These are phyloP conservation scores for Pochonia chlamydosporia DNA, from an alignment of 2,329 filamentous ascomycete genomes.

Conservation along the genomic window DNA sequence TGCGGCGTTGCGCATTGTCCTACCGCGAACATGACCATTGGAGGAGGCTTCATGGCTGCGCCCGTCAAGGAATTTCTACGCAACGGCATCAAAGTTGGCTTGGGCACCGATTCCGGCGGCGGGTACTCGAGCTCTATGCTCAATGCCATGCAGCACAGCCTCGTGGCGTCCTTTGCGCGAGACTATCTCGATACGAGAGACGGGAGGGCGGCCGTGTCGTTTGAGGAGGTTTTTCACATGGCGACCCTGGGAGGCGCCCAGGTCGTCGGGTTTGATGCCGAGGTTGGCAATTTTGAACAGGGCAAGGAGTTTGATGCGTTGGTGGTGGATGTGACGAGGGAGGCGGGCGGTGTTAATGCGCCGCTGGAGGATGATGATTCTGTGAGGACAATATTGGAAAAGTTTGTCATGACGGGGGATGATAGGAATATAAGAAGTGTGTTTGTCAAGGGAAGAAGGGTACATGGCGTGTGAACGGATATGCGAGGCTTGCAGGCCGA, in stretches of 20 bases:
- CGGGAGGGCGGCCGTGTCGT: constrained; percentile 31
- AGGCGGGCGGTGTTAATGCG: constrained; percentile 39
- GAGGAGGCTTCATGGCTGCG: constrained; percentile 57
- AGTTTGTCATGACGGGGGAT: constrained; percentile 61
- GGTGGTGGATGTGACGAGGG: constrained; percentile 34
- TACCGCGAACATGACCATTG: constrained; percentile 57
- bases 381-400: constrained; percentile 46
- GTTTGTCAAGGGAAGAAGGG: constrained; percentile 41
- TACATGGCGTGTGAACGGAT: constrained; percentile 12
- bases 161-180: constrained; percentile 46
- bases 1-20: constrained; percentile 62
- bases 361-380: constrained; percentile 46
- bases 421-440: constrained; percentile 55
- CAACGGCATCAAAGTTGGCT: constrained; percentile 56
- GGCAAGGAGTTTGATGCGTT: constrained; percentile 60
- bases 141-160: constrained; percentile 51
- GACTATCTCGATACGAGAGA: constrained; percentile 38
- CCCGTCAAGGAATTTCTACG: constrained; percentile 52
- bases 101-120: constrained; percentile 60
- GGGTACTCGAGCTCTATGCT: constrained; percentile 57
- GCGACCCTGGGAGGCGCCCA: constrained; percentile 55
- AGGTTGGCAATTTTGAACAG: constrained; percentile 49
- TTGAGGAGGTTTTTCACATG: constrained; percentile 52
- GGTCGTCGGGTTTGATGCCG: constrained; percentile 48
- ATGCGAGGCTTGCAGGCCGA: neutral